Percentiles rank a stretch among this genome's conserved stretches.
phyloP scores from a whole-genome alignment of 108 stramenopile species.

The Skeletonema tropicum region DNA sequence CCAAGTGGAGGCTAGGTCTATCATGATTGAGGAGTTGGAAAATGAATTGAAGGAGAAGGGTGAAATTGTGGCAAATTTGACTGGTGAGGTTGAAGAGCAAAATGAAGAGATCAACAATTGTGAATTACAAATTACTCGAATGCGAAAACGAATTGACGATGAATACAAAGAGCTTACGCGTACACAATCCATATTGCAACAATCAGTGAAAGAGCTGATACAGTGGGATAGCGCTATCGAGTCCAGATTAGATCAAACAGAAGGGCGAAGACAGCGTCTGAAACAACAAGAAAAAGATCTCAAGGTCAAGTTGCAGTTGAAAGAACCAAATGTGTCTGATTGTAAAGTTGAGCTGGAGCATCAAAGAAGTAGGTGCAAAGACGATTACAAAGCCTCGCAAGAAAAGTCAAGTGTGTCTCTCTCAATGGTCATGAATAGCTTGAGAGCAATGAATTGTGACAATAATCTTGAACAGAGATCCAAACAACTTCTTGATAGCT shows the following conservation, averaged over 20 bases:
- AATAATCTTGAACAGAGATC: no score
- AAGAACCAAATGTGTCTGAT: neutral
- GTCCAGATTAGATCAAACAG: constrained; percentile 1
- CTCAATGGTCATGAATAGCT: neutral
- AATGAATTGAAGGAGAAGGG: neutral
- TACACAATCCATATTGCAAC: neutral
- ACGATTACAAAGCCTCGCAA: constrained; percentile 6
- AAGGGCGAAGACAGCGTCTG: neutral
- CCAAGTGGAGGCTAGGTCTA: neutral
- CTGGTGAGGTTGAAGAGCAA: constrained; percentile 12
- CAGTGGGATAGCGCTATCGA: constrained; percentile 12
- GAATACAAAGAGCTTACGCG: neutral
- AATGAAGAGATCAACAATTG: constrained; percentile 11
- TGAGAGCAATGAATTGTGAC: neutral
- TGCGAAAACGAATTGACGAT: neutral
- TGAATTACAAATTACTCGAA: constrained; percentile 1
- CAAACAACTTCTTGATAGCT: constrained; percentile 1
- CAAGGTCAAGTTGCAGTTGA: neutral
- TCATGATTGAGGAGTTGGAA: neutral
- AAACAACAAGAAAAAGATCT: constrained; percentile 10
- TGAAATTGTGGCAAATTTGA: neutral
- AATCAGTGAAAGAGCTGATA: constrained; percentile 9
- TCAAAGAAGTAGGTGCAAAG: constrained; percentile 7
- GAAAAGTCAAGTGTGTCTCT: constrained; percentile 11
- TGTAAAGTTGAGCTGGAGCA: neutral